These are phyloP conservation scores for Fragosphaeria purpurea DNA, from an alignment of 2,329 filamentous ascomycete species.

Conservation along the genomic window DNA sequence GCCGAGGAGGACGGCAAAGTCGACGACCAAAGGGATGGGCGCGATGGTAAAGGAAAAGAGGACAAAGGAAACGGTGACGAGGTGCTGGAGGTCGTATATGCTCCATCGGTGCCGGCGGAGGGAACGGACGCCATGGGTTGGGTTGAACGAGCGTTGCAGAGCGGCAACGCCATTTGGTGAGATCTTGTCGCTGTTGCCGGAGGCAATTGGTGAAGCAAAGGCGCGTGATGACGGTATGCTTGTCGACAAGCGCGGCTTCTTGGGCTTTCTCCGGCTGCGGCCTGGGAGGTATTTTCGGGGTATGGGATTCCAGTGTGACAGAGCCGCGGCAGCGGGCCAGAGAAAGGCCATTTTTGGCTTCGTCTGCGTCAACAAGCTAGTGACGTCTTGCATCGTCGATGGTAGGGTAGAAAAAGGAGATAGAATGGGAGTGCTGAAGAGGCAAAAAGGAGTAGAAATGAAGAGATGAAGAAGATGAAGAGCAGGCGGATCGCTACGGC, in stretches of 20 bases:
- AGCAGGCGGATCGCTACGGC: background rate
- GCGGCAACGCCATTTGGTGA: conserved; percentile 53
- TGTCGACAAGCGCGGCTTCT: conserved; percentile 9
- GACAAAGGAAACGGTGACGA: conserved; percentile 60
- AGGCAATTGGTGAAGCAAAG: conserved; percentile 6
- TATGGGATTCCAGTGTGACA: conserved; percentile 22
- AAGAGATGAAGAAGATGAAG: background rate
- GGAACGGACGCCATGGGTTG: conserved; percentile 64
- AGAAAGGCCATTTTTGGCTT: conserved; percentile 20
- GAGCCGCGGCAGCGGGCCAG: conserved; percentile 18
- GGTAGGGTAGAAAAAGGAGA: background rate
- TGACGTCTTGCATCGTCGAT: conserved; percentile 23
- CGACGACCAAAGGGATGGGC: conserved; percentile 67
- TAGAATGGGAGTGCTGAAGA: no score
- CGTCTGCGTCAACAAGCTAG: conserved; percentile 13
- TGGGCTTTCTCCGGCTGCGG: conserved; percentile 4
- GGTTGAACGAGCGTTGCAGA: conserved; percentile 74
- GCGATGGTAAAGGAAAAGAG: conserved; percentile 80
- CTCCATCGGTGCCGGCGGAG: conserved; percentile 73
- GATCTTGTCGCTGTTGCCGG: background rate
- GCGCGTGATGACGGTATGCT: conserved; percentile 14
- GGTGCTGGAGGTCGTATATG: conserved; percentile 75
- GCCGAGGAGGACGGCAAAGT: conserved; percentile 59
- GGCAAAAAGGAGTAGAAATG: background rate
- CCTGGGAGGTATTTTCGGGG: conserved; percentile 21